These are phyloP conservation scores for Dictyostelium brefeldianum DNA, from an alignment of 78 protist species.

Conservation along the genomic window DNA sequence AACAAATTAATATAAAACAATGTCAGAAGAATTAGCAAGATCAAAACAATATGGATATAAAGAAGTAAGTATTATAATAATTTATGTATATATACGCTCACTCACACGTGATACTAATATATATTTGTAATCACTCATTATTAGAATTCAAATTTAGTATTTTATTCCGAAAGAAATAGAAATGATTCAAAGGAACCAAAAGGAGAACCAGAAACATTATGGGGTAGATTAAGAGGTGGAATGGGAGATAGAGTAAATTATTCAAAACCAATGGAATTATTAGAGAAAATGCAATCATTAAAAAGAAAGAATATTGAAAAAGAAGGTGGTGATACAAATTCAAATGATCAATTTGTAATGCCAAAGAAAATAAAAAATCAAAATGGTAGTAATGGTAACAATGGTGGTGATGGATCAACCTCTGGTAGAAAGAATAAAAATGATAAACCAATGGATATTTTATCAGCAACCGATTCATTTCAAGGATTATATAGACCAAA, in stretches of 20 bases:
- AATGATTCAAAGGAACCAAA: conserved; percentile 82
- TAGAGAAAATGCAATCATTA: conserved; percentile 21
- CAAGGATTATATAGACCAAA: conserved; percentile 88
- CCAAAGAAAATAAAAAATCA: conserved; percentile 52
- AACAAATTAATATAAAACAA: neutral
- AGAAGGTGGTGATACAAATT: neutral
- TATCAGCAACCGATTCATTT: conserved; percentile 68
- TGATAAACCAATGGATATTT: conserved; percentile 12
- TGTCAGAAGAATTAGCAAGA: conserved; percentile 80
- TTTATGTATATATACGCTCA: too few species aligned
- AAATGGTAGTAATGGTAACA: conserved; percentile 8
- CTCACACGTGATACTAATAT: too few species aligned
- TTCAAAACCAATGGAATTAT: conserved; percentile 40
- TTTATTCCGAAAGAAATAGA: conserved; percentile 66
- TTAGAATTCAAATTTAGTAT: conserved; percentile 84
- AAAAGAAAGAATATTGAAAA: conserved; percentile 45
- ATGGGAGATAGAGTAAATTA: conserved; percentile 83
- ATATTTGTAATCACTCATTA: too few species aligned
- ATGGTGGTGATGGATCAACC: too few species aligned
- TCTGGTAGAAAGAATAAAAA: neutral
- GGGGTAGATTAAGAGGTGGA: conserved; percentile 63
- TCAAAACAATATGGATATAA: conserved; percentile 76
- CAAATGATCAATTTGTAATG: neutral
- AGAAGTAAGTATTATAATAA: conserved; percentile 48
- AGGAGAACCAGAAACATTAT: conserved; percentile 90